These are phyloP conservation scores for Cordyceps javanica DNA, from an alignment of 2,329 filamentous ascomycete genomes.

Conservation along the genomic window DNA sequence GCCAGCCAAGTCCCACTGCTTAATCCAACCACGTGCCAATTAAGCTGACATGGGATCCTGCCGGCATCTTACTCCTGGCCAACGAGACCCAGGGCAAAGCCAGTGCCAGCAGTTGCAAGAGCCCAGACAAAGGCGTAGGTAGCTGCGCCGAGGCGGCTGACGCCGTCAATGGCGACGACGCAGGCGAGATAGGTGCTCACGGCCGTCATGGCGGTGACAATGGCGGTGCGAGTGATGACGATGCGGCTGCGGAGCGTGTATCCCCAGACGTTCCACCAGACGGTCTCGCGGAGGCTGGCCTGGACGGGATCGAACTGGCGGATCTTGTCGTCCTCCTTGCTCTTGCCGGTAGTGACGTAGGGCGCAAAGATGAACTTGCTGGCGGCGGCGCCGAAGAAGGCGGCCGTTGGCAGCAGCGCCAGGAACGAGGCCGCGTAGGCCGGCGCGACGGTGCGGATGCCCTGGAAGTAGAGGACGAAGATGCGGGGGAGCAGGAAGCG, in stretches of 20 bases:
- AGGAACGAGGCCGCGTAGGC: slow-evolving; percentile 59
- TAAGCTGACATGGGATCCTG: neutral
- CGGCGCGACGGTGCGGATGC: slow-evolving; percentile 60
- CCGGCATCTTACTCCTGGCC: slow-evolving; percentile 32
- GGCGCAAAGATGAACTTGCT: slow-evolving; percentile 74
- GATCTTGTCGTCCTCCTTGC: slow-evolving; percentile 41
- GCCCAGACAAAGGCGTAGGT: slow-evolving; percentile 73
- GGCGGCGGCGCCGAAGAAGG: slow-evolving; percentile 61
- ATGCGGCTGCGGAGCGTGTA: slow-evolving; percentile 57
- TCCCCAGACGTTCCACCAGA: slow-evolving; percentile 68
- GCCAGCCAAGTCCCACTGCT: no score
- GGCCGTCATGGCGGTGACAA: slow-evolving; percentile 51
- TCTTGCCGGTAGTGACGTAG: slow-evolving; percentile 47
- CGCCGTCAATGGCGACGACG: slow-evolving; percentile 60
- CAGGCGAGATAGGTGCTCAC: slow-evolving; percentile 58
- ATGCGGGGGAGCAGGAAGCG: slow-evolving; percentile 63
- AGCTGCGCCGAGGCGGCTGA: slow-evolving; percentile 62
- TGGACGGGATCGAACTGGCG: slow-evolving; percentile 56
- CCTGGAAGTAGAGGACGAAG: slow-evolving; percentile 71
- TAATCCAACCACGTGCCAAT: neutral
- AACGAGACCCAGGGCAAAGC: slow-evolving; percentile 47
- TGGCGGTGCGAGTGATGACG: slow-evolving; percentile 57
- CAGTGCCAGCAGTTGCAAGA: slow-evolving; percentile 54
- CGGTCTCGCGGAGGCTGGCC: slow-evolving; percentile 62
- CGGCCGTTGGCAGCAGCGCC: slow-evolving; percentile 52